Conservation (phyloP, 2,329 filamentous ascomycete genomes). For the Exophiala sp. region DNA sequence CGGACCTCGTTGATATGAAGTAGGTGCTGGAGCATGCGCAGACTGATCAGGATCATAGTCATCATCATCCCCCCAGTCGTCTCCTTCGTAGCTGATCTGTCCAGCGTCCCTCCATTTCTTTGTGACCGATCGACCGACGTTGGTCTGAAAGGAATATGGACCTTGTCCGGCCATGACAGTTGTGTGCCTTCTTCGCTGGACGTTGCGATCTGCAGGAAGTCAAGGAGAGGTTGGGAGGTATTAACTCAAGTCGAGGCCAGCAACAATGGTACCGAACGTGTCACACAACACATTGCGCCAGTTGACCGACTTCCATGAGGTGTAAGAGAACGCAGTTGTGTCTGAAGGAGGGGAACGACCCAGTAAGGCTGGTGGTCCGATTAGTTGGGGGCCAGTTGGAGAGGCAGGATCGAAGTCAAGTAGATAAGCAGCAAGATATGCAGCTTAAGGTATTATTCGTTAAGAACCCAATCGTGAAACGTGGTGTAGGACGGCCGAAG, state of each 20-base stretch:
- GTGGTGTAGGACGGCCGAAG: neutral
- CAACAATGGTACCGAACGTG: no score
- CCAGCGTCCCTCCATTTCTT: slow-evolving; percentile 95
- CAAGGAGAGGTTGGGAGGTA: neutral
- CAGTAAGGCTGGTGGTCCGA: no score
- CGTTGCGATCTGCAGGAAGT: neutral
- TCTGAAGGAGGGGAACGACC: no score
- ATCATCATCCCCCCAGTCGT: slow-evolving; percentile 77
- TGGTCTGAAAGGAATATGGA: slow-evolving; percentile 64
- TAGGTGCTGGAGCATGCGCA: slow-evolving; percentile 28
- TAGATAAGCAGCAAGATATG: no score
- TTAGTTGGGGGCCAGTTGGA: no score
- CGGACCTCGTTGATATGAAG: slow-evolving; percentile 12
- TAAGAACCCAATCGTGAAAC: no score
- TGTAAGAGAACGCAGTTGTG: no score
- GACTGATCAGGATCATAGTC: slow-evolving; percentile 55
- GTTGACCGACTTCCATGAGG: no score
- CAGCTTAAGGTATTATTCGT: no score
- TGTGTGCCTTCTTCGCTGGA: neutral
- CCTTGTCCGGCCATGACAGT: slow-evolving; percentile 16
- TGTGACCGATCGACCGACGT: slow-evolving; percentile 84
- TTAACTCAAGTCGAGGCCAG: no score
- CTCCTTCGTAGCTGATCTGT: slow-evolving; percentile 80
- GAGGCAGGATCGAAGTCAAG: no score
- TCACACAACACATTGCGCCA: no score